Evolutionary conservation across 2,329 filamentous ascomycete genomes (phyloP), one percentile per base, ranked within the genome.

Genomic region (Shiraia sp.): DNA sequence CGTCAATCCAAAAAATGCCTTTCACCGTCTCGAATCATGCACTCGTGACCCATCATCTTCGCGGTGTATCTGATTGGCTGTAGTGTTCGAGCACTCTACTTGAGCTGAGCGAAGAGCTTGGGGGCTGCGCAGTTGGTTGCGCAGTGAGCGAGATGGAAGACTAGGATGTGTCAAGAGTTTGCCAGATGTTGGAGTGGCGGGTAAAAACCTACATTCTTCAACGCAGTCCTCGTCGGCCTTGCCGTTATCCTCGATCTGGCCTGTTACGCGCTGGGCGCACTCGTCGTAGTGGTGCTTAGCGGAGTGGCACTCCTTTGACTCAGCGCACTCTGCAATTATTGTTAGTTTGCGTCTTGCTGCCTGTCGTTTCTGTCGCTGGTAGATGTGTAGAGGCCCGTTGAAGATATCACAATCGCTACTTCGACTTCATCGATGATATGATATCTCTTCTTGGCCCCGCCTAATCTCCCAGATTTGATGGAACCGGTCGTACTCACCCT

Each of bases 141-240:
- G 79, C 93, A 99, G 81, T 97, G 93, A 64, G 88, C 86, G 64
- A 99, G 88, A 77, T 99, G 92, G 87, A 99, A 99, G 81, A 96
- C 92, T 96, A 61, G 4, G 10, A 2, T 3, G 7, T n/a, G 40
- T 57, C 36, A 60, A 53, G 19, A 29, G 28, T 17, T n/a, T 15
- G 23, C 12, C 16, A 28, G 22, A 14, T 14, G 26, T 13, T 19
- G 28, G 15, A 10, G n/a, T 10, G 12, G 8, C 14, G 17, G 16
- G 4, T 6, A 12, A 29, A 23, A 19, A 83, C 91, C 75, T 87
- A 97, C 93, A 99, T 80, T 99, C 93, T 80, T 99, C 93, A 59
- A 97, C 90, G 67, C 93, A 99, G 79, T 97, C 91, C 82, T 99
- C 93, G 66, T 88, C 84, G 63, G 85, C 85, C 75, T 85, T 83